Conservation (phyloP, 208 protist genomes). For the Zelonia costaricensis region DNA sequence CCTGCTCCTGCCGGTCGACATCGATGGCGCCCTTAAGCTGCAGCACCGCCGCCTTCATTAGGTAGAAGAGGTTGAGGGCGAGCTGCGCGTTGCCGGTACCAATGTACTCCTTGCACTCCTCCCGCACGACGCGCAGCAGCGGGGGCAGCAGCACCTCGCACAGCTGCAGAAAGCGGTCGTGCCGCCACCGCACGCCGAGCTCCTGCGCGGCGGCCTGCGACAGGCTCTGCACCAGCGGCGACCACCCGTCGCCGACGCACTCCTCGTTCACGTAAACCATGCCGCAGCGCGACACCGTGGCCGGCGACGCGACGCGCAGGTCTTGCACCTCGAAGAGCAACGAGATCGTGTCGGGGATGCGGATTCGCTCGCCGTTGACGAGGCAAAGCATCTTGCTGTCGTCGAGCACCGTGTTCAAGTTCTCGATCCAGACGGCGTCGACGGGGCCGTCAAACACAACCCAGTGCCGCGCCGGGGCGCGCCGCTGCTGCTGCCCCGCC, state of each 20-base stretch:
- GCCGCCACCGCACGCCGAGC: slow-evolving; percentile 56
- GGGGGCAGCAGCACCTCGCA: slow-evolving; percentile 58
- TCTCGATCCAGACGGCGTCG: slow-evolving; percentile 99
- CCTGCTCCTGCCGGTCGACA: slow-evolving; percentile 33
- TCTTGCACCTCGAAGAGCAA: slow-evolving; percentile 99
- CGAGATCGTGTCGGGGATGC: slow-evolving; percentile 87
- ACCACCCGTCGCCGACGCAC: slow-evolving; percentile 85
- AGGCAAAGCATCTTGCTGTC: slow-evolving; percentile 98
- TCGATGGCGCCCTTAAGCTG: slow-evolving; percentile 34
- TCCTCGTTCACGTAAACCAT: slow-evolving; percentile 97
- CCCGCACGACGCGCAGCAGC: slow-evolving; percentile 76
- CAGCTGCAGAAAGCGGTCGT: slow-evolving; percentile 81
- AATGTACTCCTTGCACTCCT: slow-evolving; percentile 89
- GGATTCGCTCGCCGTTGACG: slow-evolving; percentile 96
- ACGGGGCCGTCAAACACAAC: slow-evolving; percentile 98
- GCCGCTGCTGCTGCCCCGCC: neutral
- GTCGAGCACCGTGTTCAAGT: slow-evolving; percentile 98
- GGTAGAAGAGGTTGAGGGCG: slow-evolving; percentile 79
- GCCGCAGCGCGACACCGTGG: slow-evolving; percentile 98
- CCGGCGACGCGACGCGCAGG: slow-evolving; percentile 96
- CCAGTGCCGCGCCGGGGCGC: slow-evolving; percentile 85
- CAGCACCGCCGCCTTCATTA: slow-evolving; percentile 68
- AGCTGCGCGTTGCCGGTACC: slow-evolving; percentile 84
- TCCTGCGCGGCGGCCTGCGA: slow-evolving; percentile 40
- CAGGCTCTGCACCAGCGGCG: slow-evolving; percentile 61